phyloP scores from a whole-genome alignment of 768 basidiomycete genomes.

The Suillus variegatus region DNA sequence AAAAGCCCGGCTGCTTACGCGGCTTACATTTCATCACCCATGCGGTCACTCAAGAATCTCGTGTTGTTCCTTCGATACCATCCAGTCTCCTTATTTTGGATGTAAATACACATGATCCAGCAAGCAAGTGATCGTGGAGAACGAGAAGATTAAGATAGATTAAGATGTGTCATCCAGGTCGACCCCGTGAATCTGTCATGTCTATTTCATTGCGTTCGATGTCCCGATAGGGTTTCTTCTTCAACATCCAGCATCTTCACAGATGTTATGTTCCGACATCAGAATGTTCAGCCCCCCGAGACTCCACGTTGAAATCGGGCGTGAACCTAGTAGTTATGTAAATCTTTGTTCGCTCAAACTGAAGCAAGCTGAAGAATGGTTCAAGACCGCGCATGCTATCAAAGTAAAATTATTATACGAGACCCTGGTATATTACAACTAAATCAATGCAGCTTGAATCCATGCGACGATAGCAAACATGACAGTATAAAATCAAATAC shows the following conservation, averaged over 20 bases:
- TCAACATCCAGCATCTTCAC: constrained; percentile 1
- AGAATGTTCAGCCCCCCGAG: neutral
- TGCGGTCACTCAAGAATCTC: constrained; percentile 7
- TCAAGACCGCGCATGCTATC: neutral
- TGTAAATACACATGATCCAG: constrained; percentile 11
- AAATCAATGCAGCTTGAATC: constrained; percentile 6
- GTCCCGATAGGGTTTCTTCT: neutral
- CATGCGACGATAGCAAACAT: constrained; percentile 12
- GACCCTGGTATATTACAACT: constrained; percentile 12
- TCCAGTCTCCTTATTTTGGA: constrained; percentile 5
- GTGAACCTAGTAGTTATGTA: neutral
- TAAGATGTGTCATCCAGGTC: constrained; percentile 1
- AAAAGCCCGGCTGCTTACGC: constrained; percentile 12
- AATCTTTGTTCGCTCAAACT: neutral
- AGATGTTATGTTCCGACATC: constrained; percentile 3
- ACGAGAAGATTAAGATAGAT: constrained; percentile 7
- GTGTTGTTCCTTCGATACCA: constrained; percentile 5
- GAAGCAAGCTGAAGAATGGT: neutral
- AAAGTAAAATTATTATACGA: constrained; percentile 4
- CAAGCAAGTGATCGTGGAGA: constrained; percentile 11
- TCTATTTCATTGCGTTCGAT: constrained; percentile 2
- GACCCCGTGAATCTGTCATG: constrained; percentile 11
- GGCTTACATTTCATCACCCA: neutral
- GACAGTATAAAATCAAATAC: constrained; percentile 11
- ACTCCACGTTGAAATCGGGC: neutral